These are phyloP conservation scores for Fusarium sp. DNA, from an alignment of 2,329 filamentous ascomycete genomes.

Conservation along the genomic window DNA sequence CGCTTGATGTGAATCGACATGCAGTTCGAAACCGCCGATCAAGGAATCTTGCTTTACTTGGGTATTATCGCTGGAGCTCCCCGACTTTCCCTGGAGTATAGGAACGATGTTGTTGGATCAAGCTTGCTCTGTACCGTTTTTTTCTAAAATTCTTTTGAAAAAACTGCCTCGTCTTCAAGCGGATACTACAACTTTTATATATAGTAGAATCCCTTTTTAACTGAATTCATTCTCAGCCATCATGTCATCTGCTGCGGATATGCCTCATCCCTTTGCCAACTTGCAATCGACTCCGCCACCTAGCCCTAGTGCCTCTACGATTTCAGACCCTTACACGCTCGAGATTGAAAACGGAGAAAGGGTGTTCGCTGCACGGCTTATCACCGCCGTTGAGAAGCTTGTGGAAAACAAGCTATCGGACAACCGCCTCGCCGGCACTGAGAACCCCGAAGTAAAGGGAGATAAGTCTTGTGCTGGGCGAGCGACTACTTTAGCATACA, in stretches of 20 bases:
- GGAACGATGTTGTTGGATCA: too few species aligned
- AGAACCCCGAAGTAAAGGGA: background rate
- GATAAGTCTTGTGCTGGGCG: rapidly evolving
- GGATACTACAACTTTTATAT: too few species aligned
- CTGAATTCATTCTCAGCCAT: too few species aligned
- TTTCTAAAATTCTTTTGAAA: too few species aligned
- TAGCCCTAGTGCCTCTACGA: background rate
- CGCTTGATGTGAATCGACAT: too few species aligned
- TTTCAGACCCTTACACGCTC: background rate
- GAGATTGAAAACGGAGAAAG: background rate
- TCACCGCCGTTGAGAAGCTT: background rate
- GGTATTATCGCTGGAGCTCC: too few species aligned
- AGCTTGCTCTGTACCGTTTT: too few species aligned
- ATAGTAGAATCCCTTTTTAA: too few species aligned
- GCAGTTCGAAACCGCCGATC: too few species aligned
- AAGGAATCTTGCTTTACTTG: too few species aligned
- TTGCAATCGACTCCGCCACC: background rate
- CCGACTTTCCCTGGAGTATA: too few species aligned
- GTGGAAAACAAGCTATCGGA: background rate
- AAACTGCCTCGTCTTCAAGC: too few species aligned
- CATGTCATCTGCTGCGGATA: background rate
- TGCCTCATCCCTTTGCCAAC: background rate
- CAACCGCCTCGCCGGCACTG: background rate
- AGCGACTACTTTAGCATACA: background rate
- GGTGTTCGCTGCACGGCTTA: background rate